Evolutionary conservation across 2,329 filamentous ascomycete genomes (phyloP).

Genomic region (Aspergillus sp.): DNA sequence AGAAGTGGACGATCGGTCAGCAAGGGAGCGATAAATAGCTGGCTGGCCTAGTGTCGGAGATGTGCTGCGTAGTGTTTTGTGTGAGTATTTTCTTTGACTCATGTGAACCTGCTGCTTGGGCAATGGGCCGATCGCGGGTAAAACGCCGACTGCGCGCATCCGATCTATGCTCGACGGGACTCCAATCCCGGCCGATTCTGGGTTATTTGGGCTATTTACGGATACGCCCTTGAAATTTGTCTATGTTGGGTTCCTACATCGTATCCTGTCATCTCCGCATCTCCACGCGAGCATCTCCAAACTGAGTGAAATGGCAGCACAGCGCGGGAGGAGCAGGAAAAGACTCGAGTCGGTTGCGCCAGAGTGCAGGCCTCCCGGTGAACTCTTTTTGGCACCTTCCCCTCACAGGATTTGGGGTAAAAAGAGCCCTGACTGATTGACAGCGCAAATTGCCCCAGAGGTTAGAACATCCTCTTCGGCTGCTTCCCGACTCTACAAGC

Average conservation of each 20-base stretch:
- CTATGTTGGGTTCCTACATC: not conserved
- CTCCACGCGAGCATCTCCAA: conserved; percentile 2
- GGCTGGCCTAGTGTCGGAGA: conserved; percentile 15
- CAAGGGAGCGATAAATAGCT: conserved; percentile 13
- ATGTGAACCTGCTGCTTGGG: conserved; percentile 14
- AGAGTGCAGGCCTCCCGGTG: conserved; percentile 17
- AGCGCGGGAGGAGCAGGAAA: not conserved
- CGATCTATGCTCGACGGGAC: not conserved
- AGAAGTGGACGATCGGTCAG: conserved; percentile 5
- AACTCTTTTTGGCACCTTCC: conserved; percentile 23
- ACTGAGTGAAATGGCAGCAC: not conserved
- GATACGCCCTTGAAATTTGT: not conserved
- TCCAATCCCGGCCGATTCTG: not conserved
- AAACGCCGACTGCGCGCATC: not conserved
- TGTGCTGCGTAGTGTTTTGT: conserved; percentile 16
- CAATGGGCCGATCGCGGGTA: conserved; percentile 8
- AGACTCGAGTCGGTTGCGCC: conserved; percentile 1
- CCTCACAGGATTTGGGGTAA: conserved; percentile 34
- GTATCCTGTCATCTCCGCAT: conserved; percentile 10
- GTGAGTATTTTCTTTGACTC: conserved; percentile 23
- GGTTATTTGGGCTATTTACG: not conserved
- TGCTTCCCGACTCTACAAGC: not conserved
- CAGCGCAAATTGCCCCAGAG: not conserved
- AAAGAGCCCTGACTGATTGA: not conserved
- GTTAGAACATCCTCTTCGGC: too few relatives aligned